Percentiles rank a stretch among this genome's conserved stretches.
phyloP scores from a whole-genome alignment of 176 grass and related monocot species.

The Cocos nucifera region DNA sequence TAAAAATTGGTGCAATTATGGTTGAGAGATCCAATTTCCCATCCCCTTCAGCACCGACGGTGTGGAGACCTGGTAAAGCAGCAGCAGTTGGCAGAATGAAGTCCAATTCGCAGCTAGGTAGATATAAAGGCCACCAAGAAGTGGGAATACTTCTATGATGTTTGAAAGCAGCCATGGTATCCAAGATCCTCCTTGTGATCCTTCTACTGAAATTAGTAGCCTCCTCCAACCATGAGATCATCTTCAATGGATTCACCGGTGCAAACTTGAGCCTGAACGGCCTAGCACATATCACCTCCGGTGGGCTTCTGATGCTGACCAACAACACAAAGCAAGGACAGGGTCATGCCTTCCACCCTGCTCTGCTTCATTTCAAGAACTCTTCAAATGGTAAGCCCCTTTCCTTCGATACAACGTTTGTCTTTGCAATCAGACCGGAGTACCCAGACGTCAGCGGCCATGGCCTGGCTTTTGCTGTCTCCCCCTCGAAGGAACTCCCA shows the following conservation, averaged over 20 bases:
- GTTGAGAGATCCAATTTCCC: too few relatives aligned
- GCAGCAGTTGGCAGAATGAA: too few relatives aligned
- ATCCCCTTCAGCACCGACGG: too few relatives aligned
- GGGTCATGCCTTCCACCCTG: slow-evolving; percentile 46
- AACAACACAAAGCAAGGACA: slow-evolving; percentile 27
- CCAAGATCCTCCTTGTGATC: too few relatives aligned
- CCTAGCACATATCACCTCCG: slow-evolving; percentile 23
- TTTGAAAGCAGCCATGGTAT: too few relatives aligned
- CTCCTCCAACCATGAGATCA: slow-evolving; percentile 3
- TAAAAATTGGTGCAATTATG: too few relatives aligned
- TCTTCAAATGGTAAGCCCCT: slow-evolving; percentile 15
- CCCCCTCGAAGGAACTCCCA: slow-evolving; percentile 15
- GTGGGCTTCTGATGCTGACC: slow-evolving; percentile 38
- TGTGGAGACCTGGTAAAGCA: too few relatives aligned
- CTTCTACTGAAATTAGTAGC: too few relatives aligned
- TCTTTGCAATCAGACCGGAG: slow-evolving; percentile 28
- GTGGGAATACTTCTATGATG: too few relatives aligned
- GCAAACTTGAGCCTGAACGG: slow-evolving; percentile 19
- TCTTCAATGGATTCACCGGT: slow-evolving; percentile 28
- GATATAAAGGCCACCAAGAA: too few relatives aligned
- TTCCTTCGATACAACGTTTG: slow-evolving; percentile 70
- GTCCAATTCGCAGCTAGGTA: too few relatives aligned
- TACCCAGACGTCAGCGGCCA: slow-evolving; percentile 47
- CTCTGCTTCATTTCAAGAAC: slow-evolving; percentile 27
- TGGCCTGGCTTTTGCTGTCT: slow-evolving; percentile 49